Percentiles rank a stretch among this genome's conserved stretches.
These are phyloP conservation scores for Diatrype stigma DNA, from an alignment of 2,329 filamentous ascomycete genomes.

Conservation along the genomic window DNA sequence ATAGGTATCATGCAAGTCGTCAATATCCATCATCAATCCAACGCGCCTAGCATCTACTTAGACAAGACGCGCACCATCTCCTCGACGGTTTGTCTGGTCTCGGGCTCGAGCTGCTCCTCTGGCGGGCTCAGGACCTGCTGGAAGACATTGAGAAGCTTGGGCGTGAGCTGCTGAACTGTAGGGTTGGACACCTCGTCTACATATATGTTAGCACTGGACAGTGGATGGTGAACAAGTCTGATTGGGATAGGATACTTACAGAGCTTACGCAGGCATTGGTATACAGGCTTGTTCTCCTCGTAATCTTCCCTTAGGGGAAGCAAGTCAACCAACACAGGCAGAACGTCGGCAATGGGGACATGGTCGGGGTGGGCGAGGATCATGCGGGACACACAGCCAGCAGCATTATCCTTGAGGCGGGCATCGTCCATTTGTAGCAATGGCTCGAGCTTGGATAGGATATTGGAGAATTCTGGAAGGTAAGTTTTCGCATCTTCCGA, in stretches of 20 bases:
- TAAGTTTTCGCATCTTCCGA: conserved; percentile 72
- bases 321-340: conserved; percentile 73
- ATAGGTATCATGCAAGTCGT: neutral
- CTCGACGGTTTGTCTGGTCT: conserved; percentile 63
- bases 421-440: conserved; percentile 74
- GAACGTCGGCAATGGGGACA: conserved; percentile 74
- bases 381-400: conserved; percentile 87
- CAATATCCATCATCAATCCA: neutral
- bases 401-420: conserved; percentile 86
- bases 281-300: conserved; percentile 94
- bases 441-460: conserved; percentile 82
- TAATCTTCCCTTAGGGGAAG: conserved; percentile 90
- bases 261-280: conserved; percentile 81
- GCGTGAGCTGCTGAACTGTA: conserved; percentile 66
- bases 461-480: conserved; percentile 67
- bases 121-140: conserved; percentile 68
- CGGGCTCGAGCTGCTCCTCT: conserved; percentile 69
- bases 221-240: neutral
- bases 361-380: conserved; percentile 83
- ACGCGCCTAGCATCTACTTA: conserved; percentile 11
- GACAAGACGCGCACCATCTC: conserved; percentile 48
- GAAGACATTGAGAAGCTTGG: conserved; percentile 65
- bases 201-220: conserved; percentile 17
- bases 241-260: conserved; percentile 50
- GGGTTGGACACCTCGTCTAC: conserved; percentile 63